Evolutionary conservation across 495 filamentous ascomycete genomes (phyloP), one percentile per base, ranked within the genome.

Genomic region (Penicillium macrosclerotiorum): DNA sequence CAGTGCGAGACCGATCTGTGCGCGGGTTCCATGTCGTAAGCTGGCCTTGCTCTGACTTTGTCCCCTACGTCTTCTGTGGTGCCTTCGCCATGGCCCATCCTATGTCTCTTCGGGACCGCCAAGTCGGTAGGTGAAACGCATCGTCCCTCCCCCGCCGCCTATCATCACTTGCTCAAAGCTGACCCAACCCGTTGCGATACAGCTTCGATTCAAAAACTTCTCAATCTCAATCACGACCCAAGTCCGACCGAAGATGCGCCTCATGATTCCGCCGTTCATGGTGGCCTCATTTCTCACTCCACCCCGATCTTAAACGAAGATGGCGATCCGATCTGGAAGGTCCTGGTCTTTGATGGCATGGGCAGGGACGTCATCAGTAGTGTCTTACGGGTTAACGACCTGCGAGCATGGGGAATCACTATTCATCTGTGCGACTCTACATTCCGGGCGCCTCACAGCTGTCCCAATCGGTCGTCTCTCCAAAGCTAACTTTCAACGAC

Each of bases 131-230:
- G 78, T 75, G 42, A 32, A n/a, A 55, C 47, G 32, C 31, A 41
- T 41, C 35, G 26, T 37, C 14, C n/a, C 31, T 26, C 35, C 43
- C 43, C 43, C 43, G 34, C 43, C 17, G 30, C 26, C 2, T 18
- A 41, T 18, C 14, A 26, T 18, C 45, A 30, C 32, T 55, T 42
- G 34, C 49, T 47, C 47, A 37, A 37, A 3, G 62, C 60, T 74
- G 45, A 47, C 62, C 65, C 30, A 62, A 32, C 39, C n/a, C 26
- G 4, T 8, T 6, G 9, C 30, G 7, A 30, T 26, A 27, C 55
- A 98, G 94, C 85, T 37, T 94, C 91, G 2, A 89, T 98, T 54
- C 89, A 95, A 71, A 94, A 90, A 69, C 89, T 98, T 54, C 82
- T 98, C 55, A 96, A 96, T 67, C 69, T 98, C 57, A 98, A 98